Evolutionary conservation across 768 basidiomycete genomes (phyloP).

Genomic region (Suillus luteus): DNA sequence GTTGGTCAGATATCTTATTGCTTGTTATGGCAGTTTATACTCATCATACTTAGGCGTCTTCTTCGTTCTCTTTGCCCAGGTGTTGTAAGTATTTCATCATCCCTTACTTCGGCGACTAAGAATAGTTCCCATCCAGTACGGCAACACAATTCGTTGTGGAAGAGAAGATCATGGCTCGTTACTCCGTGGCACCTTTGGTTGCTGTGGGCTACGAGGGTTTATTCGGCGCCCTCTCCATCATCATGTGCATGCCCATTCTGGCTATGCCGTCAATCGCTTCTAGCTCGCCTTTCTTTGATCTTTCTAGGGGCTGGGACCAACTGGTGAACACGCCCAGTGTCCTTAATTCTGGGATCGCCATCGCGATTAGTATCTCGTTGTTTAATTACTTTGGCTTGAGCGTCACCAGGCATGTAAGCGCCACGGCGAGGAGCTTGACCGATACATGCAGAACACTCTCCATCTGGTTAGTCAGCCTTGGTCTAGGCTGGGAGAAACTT

Average conservation of each 20-base stretch:
- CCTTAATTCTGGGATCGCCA: conserved; percentile 65
- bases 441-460: conserved; percentile 94
- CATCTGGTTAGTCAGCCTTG: conserved; percentile 94
- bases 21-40: conserved; percentile 21
- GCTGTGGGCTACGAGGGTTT: conserved; percentile 95
- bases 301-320: conserved; percentile 87
- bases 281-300: conserved; percentile 78
- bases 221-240: conserved; percentile 81
- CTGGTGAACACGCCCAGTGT: conserved; percentile 79
- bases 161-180: conserved; percentile 92
- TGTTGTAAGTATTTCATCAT: conserved; percentile 64
- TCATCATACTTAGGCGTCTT: conserved; percentile 63
- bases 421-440: conserved; percentile 87
- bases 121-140: conserved; percentile 52
- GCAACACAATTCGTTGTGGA: conserved; percentile 94
- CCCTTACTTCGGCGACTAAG: conserved; percentile 5
- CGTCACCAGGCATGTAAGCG: conserved; percentile 91
- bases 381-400: conserved; percentile 93
- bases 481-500: conserved; percentile 87
- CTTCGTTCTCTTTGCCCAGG: conserved; percentile 90
- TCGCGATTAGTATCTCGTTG: conserved; percentile 73
- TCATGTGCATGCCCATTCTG: conserved; percentile 79
- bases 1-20: conserved; percentile 50
- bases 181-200: conserved; percentile 84
- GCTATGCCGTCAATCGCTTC: conserved; percentile 67